Percentiles rank a stretch among this genome's conserved stretches.
Evolutionary conservation across 805 yeast species (phyloP).

Genomic region (Kluyveromyces nonfermentans): DNA sequence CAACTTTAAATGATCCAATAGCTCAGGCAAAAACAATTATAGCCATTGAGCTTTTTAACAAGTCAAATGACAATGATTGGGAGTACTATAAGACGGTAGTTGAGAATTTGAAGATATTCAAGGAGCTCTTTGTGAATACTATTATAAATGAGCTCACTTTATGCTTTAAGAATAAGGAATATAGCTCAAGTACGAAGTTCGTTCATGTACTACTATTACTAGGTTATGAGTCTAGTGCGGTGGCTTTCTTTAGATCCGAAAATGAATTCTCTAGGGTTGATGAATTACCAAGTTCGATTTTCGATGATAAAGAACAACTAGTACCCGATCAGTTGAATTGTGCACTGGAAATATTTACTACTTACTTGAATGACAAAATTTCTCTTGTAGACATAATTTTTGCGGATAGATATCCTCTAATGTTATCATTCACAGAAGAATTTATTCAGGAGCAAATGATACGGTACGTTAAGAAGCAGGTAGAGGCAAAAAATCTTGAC

Average conservation of each 20-base stretch:
- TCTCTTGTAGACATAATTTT: conserved; percentile 32
- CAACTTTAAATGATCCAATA: conserved; percentile 18
- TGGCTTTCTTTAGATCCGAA: conserved; percentile 34
- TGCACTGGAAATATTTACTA: conserved; percentile 20
- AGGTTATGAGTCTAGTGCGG: conserved; percentile 30
- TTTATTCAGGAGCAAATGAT: conserved; percentile 31
- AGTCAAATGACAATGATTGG: conserved; percentile 14
- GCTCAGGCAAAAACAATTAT: conserved; percentile 19
- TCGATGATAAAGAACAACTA: conserved; percentile 17
- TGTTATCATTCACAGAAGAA: conserved; percentile 31
- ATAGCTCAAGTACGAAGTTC: conserved; percentile 27
- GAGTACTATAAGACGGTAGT: conserved; percentile 12
- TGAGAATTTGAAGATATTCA: conserved; percentile 17
- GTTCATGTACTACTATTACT: conserved; percentile 28
- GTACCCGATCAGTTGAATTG: conserved; percentile 15
- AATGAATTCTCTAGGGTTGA: conserved; percentile 26
- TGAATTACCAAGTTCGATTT: conserved; percentile 20
- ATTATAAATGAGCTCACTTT: conserved; percentile 58
- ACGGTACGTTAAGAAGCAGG: conserved; percentile 19
- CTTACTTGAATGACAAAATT: conserved; percentile 30
- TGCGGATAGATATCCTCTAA: conserved; percentile 32
- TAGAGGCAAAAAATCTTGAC: conserved; percentile 6
- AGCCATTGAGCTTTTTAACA: conserved; percentile 14
- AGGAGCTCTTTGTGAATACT: conserved; percentile 64
- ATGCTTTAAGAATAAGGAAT: conserved; percentile 42